Evolutionary conservation across 2,329 filamentous ascomycete genomes (phyloP).

Genomic region (Trichoderma sp.): DNA sequence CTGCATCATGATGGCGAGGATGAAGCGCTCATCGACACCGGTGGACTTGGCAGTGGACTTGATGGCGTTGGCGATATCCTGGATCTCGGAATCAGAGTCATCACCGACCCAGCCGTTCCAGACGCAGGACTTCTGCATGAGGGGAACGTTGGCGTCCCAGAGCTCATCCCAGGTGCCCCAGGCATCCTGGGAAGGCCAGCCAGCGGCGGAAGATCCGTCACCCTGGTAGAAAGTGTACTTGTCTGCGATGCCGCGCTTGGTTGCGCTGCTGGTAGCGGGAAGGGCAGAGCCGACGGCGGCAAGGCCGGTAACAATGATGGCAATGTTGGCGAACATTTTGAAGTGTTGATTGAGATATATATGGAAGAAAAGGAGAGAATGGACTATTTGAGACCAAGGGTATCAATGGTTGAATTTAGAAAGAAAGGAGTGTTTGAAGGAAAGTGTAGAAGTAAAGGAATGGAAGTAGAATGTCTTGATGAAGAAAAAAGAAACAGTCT

Average conservation of each 20-base stretch:
- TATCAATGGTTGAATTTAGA: background rate
- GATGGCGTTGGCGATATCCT: constrained; percentile 29
- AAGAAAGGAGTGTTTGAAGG: constrained; percentile 3
- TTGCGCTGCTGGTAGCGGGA: background rate
- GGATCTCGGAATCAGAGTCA: constrained; percentile 17
- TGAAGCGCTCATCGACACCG: constrained; percentile 40
- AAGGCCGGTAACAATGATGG: constrained; percentile 9
- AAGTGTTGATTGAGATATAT: background rate
- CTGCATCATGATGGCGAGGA: constrained; percentile 44
- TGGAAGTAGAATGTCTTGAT: background rate
- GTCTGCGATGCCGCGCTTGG: constrained; percentile 19
- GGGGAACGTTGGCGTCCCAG: constrained; percentile 23
- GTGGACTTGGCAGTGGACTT: constrained; percentile 30
- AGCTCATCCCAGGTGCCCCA: constrained; percentile 25
- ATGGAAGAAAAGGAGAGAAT: background rate
- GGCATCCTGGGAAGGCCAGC: constrained; percentile 24
- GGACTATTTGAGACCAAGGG: background rate
- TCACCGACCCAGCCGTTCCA: constrained; percentile 23
- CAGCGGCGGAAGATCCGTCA: constrained; percentile 23
- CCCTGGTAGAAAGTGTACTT: constrained; percentile 23
- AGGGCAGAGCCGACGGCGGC: constrained; percentile 12
- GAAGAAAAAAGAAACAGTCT: background rate
- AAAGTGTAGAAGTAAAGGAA: background rate
- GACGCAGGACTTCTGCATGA: constrained; percentile 21
- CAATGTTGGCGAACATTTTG: constrained; percentile 20